A percentile compares a stretch with the other conserved stretches of the same genome.
These are phyloP conservation scores for Cladorrhinum sp. DNA, from an alignment of 2,329 filamentous ascomycete genomes.

Conservation along the genomic window DNA sequence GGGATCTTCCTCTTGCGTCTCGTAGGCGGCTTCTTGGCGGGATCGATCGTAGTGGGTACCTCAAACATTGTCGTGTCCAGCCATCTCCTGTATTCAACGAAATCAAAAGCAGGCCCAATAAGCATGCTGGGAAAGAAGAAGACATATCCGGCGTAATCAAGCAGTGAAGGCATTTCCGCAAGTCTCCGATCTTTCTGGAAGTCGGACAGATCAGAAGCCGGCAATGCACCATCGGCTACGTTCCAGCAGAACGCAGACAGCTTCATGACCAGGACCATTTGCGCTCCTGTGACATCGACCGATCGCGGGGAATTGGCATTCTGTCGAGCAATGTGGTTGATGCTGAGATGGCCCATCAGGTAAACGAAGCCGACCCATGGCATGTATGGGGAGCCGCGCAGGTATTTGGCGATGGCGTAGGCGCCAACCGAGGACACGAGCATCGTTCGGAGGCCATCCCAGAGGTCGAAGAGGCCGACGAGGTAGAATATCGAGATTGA, in stretches of 20 bases:
- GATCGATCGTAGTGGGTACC: conserved; percentile 74
- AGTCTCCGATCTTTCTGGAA: conserved; percentile 82
- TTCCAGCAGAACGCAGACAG: conserved; percentile 97
- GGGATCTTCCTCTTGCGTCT: conserved; percentile 91
- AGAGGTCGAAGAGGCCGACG: conserved; percentile 88
- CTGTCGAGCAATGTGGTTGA: conserved; percentile 84
- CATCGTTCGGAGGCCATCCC: conserved; percentile 77
- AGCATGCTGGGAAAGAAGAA: conserved; percentile 93
- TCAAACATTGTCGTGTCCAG: conserved; percentile 95
- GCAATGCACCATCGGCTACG: conserved; percentile 83
- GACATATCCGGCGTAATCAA: conserved; percentile 88
- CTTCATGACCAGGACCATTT: conserved; percentile 99
- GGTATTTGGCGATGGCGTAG: conserved; percentile 78
- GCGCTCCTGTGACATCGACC: conserved; percentile 88
- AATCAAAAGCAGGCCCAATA: conserved; percentile 91
- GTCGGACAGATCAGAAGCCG: conserved; percentile 76
- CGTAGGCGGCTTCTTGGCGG: conserved; percentile 78
- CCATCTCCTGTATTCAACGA: conserved; percentile 86
- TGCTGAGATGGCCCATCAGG: conserved; percentile 91
- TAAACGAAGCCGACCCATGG: conserved; percentile 95
- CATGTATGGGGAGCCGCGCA: conserved; percentile 84
- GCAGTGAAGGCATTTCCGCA: conserved; percentile 65
- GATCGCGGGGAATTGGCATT: conserved; percentile 60
- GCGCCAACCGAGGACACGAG: conserved; percentile 74
- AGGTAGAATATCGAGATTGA: conserved; percentile 80